Base-by-base conservation (phyloP, 495 filamentous ascomycete genomes). In the Hypoxylon fuscum region DNA sequence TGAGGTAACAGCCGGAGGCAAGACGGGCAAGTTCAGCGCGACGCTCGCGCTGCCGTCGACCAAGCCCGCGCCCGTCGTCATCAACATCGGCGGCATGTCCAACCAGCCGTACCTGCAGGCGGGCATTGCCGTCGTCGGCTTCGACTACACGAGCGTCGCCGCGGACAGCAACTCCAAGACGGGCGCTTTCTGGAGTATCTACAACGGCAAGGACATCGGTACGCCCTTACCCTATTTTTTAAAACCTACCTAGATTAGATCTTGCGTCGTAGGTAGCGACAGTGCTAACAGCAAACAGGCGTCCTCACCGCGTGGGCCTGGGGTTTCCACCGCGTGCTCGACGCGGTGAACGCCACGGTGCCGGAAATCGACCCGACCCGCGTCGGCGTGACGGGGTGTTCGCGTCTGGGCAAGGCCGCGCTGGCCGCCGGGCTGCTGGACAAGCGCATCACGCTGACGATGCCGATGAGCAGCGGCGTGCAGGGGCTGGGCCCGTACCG, bases 401-500 rank as follows among this genome's bases (percentile, higher is more conserved):
- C 79, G 8, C 79, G 79, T 0, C 74, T 83, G 0, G 81, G 80
- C 25, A 83, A 84, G 54, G 80, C 74, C 2, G 81, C 81, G 9
- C 74, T 84, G 0, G 81, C 79, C 1, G 78, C 80, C 10, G 78
- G 81, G 0, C 74, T 84, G 4, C 77, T 84, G 32, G 81, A 84
- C 71, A 69, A 54, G 23, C 77, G 80, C 37, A 83, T 84, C 68
- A 80, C 81, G 4, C 51, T 84, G 8, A 84, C 81, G 29, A 83
- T 83, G 80, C 78, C 81, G 31, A 82, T 83, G 81, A 80, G 78
- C 61, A 77, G 77, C 34, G 81, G 81, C 2, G 76, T 83, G 7
- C 81, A 84, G 61, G 80, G 81, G 3, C 56, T 78, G 7, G 81
- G 81, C 0, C 81, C 80, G 18, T 84, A 84, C 67, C 72, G 81